phyloP scores from a whole-genome alignment of 257 asterid species.

The Nyctanthes arbortristis region DNA sequence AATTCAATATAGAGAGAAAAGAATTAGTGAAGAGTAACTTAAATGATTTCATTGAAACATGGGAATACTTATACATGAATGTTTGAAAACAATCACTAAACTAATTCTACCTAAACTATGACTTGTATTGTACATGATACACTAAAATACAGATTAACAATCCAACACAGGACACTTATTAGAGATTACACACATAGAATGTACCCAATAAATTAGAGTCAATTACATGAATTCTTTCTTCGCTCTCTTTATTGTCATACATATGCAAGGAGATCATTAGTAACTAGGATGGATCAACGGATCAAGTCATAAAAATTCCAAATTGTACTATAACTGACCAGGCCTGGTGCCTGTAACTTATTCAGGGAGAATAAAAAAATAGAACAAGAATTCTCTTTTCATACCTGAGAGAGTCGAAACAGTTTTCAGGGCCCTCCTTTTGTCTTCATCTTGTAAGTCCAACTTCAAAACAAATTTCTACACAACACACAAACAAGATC shows the following conservation, averaged over 20 bases:
- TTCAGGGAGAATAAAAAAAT: not conserved
- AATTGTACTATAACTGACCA: not conserved
- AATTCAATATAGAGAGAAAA: too few relatives aligned
- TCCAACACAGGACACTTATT: not conserved
- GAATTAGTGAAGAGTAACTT: too few relatives aligned
- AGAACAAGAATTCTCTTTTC: not conserved
- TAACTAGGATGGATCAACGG: not conserved
- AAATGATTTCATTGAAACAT: too few relatives aligned
- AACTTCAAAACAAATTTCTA: slow-evolving; percentile 76
- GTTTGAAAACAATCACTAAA: too few relatives aligned
- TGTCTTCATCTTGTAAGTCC: slow-evolving; percentile 69
- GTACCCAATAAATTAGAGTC: too few relatives aligned
- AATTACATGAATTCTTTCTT: not conserved
- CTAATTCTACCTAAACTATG: too few relatives aligned
- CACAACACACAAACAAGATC: slow-evolving; percentile 8
- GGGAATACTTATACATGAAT: too few relatives aligned
- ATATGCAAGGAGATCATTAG: not conserved
- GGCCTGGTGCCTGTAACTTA: not conserved
- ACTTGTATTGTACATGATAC: too few relatives aligned
- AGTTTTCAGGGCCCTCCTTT: slow-evolving; percentile 76
- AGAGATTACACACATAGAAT: too few relatives aligned
- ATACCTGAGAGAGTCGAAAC: slow-evolving; percentile 76
- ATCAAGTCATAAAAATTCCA: not conserved
- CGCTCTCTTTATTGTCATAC: not conserved
- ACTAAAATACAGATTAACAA: not conserved